Base-by-base conservation (phyloP, 768 basidiomycete genomes). In the Chalciporus piperatus region DNA sequence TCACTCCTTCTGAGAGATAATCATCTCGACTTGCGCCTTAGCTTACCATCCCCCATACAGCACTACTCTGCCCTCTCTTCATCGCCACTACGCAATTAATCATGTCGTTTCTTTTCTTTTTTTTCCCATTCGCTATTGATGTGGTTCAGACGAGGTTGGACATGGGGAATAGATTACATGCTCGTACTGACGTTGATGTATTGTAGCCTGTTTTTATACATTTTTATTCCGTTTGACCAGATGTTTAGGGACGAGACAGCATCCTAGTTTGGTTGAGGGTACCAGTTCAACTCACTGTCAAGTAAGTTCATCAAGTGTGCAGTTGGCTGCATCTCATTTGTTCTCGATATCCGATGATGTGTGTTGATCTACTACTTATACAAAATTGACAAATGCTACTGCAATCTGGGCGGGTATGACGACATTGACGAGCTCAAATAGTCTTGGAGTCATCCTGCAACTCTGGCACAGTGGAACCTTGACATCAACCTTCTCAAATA, bases 401-500 rank as follows among this genome's bases (percentile, higher is more conserved):
- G 8, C 28, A 2, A 30, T 30, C 28, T 30, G 28, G 8, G 9
- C 6, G 2, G 6, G 28, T 8, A 30, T 2, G 28, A 30, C 28
- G 2, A 9, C 28, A 12, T 5, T 17, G n/a, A n/a, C n/a, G n/a
- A 9, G 39, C 30, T 20, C 37, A 43, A 25, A 19, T 32, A 43
- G 33, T 42, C 12, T 43, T 6, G 28, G 17, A 41, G 23, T 41
- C 22, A 22, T 22, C 27, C 27, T 7, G 1, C 27, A 27, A 5
- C 27, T 27, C 27, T 9, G 27, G 27, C 27, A 27, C 27, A 61
- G 54, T 12, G 59, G 50, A 27, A 54, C 45, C 6, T 19, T 33
- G 32, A 41, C 35, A 12, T 54, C 46, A 4, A 57, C 23, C 48
- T 57, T 30, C 38, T 51, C 48, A 30, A 61, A 61, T 38, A 22